Conservation (phyloP, 2,329 filamentous ascomycete genomes). For the Verticillium longisporum region DNA sequence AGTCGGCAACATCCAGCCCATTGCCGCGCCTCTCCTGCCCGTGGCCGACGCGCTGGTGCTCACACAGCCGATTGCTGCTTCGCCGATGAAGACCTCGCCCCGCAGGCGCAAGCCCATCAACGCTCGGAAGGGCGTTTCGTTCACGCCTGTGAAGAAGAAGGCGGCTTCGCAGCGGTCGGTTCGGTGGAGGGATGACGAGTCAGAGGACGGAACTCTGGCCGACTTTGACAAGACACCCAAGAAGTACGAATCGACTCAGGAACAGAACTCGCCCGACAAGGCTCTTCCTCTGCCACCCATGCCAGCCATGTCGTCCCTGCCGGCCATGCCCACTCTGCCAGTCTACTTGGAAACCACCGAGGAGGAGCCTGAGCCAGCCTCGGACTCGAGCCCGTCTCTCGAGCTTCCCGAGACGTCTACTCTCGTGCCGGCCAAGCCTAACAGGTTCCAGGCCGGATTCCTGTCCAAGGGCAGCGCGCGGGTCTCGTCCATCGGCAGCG, state of each 20-base stretch:
- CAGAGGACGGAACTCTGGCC: conserved; percentile 74
- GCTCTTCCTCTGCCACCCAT: conserved; percentile 14
- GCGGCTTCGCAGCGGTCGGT: conserved; percentile 67
- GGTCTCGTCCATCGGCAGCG: conserved; percentile 24
- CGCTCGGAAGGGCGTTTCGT: conserved; percentile 64
- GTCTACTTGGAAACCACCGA: conserved; percentile 29
- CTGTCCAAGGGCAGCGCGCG: conserved; percentile 48
- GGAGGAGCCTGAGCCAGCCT: conserved; percentile 1
- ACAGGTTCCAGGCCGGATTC: conserved; percentile 84
- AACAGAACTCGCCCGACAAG: conserved; percentile 44
- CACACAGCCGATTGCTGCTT: conserved; percentile 28
- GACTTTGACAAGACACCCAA: conserved; percentile 91
- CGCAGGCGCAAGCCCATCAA: conserved; percentile 63
- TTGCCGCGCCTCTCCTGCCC: conserved; percentile 29
- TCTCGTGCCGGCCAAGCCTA: conserved; percentile 45
- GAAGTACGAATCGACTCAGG: conserved; percentile 52
- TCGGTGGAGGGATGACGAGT: conserved; percentile 84
- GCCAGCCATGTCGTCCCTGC: conserved; percentile 8
- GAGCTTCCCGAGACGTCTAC: conserved; percentile 40
- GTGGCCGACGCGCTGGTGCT: conserved; percentile 24
- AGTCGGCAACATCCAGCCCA: conserved; percentile 32
- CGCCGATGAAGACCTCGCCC: conserved; percentile 73
- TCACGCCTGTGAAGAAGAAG: conserved; percentile 76
- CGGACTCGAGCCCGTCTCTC: conserved; percentile 51
- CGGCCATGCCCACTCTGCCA: conserved; percentile 32